These are phyloP conservation scores for Xylaria sp. DNA, from an alignment of 2,329 filamentous ascomycete genomes.

Conservation along the genomic window DNA sequence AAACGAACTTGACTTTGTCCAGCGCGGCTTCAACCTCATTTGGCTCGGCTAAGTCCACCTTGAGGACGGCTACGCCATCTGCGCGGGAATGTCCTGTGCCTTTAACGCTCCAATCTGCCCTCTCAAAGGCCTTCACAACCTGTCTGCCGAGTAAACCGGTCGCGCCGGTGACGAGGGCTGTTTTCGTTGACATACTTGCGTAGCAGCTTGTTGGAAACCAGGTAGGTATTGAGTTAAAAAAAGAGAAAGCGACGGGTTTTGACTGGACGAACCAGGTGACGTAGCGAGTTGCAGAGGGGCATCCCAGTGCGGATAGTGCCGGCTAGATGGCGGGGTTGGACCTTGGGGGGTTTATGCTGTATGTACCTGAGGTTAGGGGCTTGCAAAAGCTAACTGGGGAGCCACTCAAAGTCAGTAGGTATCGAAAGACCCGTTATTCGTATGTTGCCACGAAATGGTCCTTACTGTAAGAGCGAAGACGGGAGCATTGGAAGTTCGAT, in stretches of 20 bases:
- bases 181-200: constrained; percentile 55
- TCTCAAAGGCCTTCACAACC: constrained; percentile 76
- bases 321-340: not conserved
- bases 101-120: constrained; percentile 74
- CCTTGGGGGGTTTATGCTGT: not conserved
- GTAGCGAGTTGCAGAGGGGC: constrained; percentile 27
- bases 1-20: constrained; percentile 65
- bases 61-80: constrained; percentile 74
- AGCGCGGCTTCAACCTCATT: constrained; percentile 62
- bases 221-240: not conserved
- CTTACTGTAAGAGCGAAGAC: not conserved
- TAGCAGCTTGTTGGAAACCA: not conserved
- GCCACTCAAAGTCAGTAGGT: not conserved
- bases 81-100: constrained; percentile 81
- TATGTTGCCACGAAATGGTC: not conserved
- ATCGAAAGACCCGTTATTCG: not conserved
- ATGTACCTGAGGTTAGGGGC: not conserved
- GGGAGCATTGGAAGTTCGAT: not conserved
- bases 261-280: constrained; percentile 1
- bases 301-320: not conserved
- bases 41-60: constrained; percentile 63
- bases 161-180: constrained; percentile 82
- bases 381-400: not conserved
- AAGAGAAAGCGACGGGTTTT: not conserved
- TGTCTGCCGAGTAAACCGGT: constrained; percentile 86